Base-by-base conservation (phyloP, 1,284 basidiomycete species). In the Thecaphora thlaspeos region DNA sequence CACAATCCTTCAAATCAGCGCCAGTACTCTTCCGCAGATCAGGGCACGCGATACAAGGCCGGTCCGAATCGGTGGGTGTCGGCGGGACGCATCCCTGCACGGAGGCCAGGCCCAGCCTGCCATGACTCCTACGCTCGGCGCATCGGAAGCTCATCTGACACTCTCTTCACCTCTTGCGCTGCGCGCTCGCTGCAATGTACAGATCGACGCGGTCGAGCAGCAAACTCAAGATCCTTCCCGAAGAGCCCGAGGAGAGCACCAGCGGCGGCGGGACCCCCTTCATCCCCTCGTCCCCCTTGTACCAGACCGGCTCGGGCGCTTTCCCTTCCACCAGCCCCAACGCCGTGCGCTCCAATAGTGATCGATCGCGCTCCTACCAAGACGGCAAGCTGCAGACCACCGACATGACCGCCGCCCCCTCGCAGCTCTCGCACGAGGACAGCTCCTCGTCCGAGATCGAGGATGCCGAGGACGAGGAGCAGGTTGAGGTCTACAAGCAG, bases 171-270 rank as follows among this genome's bases (percentile, higher is more conserved):
- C 26, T 28, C 26, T 28, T 28, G 7, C 26, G 7, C n/a, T n/a
- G n/a, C n/a, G n/a, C n/a, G n/a, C n/a, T n/a, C n/a, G n/a, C n/a
- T n/a, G n/a, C n/a, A n/a, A 11, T 28, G 5, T 37, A 15, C 36
- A 37, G 69, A 40, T 81, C 90, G n/a, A 92, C 92, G 1, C 95
- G 95, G 77, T 84, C 86, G 21, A 86, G 87, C 5, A 83, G 86
- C 54, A 94, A 94, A 77, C 85, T 95, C 72, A 94, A 95, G 79
- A 91, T 95, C 38, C 83, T 96, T 18, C 92, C 92, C 40, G 91
- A 93, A 67, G 89, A 94, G 73, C 89, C 89, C 11, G 88, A 91
- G 49, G 78, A 80, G 44, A 71, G 79, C 48, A 49, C 53, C 14
- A 43, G 49, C 19, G 52, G 51, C 28, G 57, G 54, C 15, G 59